Conservation (phyloP, 176 grass and related monocot species). For the Oryza longistaminata region DNA sequence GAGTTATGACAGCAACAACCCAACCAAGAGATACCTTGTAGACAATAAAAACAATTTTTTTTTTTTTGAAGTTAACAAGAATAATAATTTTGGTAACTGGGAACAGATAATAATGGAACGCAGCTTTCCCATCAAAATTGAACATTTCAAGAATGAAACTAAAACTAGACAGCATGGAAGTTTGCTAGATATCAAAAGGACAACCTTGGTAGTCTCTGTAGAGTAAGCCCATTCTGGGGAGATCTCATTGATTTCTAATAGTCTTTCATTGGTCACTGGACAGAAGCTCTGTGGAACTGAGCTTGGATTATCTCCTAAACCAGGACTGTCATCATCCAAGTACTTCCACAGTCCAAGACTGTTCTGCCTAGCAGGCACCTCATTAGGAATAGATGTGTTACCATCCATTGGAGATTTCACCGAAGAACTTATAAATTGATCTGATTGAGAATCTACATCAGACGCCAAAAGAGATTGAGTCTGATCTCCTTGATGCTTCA, state of each 20-base stretch:
- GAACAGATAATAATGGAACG: constrained; percentile 20
- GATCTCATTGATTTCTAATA: constrained; percentile 79
- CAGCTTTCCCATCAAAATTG: constrained; percentile 1
- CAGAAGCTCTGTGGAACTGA: background rate
- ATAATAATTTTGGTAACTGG: constrained; percentile 11
- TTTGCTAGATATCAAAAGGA: constrained; percentile 24
- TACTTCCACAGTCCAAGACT: constrained; percentile 67
- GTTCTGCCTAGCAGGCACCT: constrained; percentile 50
- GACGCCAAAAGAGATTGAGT: constrained; percentile 27
- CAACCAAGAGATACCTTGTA: constrained; percentile 28
- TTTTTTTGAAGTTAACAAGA: background rate
- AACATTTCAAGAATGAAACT: background rate
- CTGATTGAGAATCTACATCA: constrained; percentile 47
- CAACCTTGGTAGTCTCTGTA: constrained; percentile 75
- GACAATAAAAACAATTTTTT: constrained; percentile 12
- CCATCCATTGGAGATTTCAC: constrained; percentile 22
- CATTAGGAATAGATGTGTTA: constrained; percentile 29
- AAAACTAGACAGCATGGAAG: constrained; percentile 17
- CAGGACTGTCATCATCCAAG: constrained; percentile 48
- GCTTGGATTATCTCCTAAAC: constrained; percentile 41
- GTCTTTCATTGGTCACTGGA: constrained; percentile 19
- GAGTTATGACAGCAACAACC: constrained; percentile 10
- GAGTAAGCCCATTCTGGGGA: constrained; percentile 91
- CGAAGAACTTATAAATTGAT: constrained; percentile 28
- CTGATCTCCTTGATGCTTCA: constrained; percentile 44